phyloP scores from a whole-genome alignment of 1,284 basidiomycete species.

The Wallemia ichthyophaga region DNA sequence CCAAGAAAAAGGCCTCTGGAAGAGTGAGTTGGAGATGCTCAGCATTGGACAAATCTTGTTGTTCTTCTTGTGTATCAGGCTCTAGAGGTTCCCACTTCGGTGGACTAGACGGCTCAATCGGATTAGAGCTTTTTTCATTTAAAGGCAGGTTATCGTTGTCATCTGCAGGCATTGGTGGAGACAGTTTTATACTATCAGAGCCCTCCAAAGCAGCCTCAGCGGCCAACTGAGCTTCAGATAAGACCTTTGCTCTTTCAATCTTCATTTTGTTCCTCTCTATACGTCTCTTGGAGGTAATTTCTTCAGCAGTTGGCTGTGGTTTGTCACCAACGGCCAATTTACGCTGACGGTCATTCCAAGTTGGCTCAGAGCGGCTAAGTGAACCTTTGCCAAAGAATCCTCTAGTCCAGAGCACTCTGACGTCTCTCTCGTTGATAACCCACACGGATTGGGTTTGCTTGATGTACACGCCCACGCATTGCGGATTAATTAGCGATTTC shows the following conservation, averaged over 20 bases:
- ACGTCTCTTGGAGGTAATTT: slow-evolving; percentile 53
- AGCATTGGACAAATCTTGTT: slow-evolving; percentile 24
- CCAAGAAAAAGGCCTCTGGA: slow-evolving; percentile 72
- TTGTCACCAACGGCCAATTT: slow-evolving; percentile 7
- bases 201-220: slow-evolving; percentile 34
- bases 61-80: slow-evolving; percentile 4
- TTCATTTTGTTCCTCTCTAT: slow-evolving; percentile 70
- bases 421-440: slow-evolving; percentile 32
- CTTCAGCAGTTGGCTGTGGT: slow-evolving; percentile 45
- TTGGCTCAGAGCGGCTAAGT: slow-evolving; percentile 74
- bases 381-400: slow-evolving; percentile 96
- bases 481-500: slow-evolving; percentile 24
- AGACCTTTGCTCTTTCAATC: slow-evolving; percentile 49
- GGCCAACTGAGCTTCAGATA: slow-evolving; percentile 36
- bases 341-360: slow-evolving; percentile 41
- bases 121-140: not conserved
- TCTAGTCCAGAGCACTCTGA: slow-evolving; percentile 44
- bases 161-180: not conserved
- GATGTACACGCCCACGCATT: slow-evolving; percentile 31
- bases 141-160: slow-evolving; percentile 3
- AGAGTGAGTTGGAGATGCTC: slow-evolving; percentile 80
- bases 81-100: not conserved
- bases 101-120: not conserved
- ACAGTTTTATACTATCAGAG: not conserved
- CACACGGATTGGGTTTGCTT: slow-evolving; percentile 43